Conservation (phyloP, 2,329 filamentous ascomycete genomes). For the Colletotrichum eleusines region DNA sequence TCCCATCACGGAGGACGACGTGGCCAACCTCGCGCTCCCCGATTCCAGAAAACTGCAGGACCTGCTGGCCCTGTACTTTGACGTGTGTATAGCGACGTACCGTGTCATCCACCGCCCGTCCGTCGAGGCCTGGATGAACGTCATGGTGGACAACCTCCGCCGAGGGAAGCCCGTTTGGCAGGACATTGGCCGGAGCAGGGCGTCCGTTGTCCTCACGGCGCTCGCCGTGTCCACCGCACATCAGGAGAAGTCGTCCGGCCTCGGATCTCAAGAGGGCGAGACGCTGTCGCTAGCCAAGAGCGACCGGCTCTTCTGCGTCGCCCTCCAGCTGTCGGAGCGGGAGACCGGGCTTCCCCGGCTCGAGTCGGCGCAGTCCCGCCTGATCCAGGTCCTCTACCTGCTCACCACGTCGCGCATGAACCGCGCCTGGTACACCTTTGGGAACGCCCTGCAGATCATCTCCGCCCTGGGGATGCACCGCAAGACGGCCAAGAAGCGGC, state of each 20-base stretch:
- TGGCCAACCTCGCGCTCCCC: conserved; percentile 53
- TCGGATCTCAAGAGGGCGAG: conserved; percentile 45
- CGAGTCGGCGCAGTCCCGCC: conserved; percentile 68
- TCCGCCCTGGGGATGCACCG: conserved; percentile 58
- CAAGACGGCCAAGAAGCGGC: conserved; percentile 50
- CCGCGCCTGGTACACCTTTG: conserved; percentile 71
- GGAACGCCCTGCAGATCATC: conserved; percentile 65
- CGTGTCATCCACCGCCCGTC: conserved; percentile 68
- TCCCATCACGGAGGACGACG: conserved; percentile 45
- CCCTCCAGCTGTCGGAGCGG: conserved; percentile 50
- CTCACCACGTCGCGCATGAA: conserved; percentile 70
- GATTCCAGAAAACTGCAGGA: conserved; percentile 48
- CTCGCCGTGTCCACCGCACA: conserved; percentile 62
- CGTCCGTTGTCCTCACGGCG: conserved; percentile 61
- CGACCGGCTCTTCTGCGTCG: conserved; percentile 58
- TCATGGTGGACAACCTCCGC: conserved; percentile 54
- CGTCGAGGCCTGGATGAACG: conserved; percentile 61
- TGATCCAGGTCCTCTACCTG: conserved; percentile 70
- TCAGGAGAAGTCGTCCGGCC: conserved; percentile 54
- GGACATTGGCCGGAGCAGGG: conserved; percentile 57
- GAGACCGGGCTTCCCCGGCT: conserved; percentile 47
- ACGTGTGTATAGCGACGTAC: conserved; percentile 71
- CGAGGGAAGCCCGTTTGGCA: conserved; percentile 53
- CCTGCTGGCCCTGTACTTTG: conserved; percentile 67
- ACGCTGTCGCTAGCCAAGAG: conserved; percentile 47